phyloP scores from a whole-genome alignment of 2,329 filamentous ascomycete genomes.

The Colletotrichum sp. region DNA sequence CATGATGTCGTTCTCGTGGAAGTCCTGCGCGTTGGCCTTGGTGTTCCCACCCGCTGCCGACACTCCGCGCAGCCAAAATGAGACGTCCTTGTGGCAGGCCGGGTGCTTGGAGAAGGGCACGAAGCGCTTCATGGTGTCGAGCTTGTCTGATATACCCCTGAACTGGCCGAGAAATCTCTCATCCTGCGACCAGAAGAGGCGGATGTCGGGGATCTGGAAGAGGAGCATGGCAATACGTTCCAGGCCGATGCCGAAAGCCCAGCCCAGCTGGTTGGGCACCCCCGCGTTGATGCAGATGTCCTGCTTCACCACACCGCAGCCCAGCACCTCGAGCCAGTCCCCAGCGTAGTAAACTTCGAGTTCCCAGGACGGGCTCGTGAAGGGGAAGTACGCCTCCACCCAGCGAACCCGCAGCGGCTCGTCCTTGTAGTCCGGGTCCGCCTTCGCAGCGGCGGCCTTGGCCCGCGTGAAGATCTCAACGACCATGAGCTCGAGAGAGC shows the following conservation, averaged over 20 bases:
- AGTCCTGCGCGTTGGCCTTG: conserved; percentile 49
- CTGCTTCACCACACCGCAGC: conserved; percentile 90
- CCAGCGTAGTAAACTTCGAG: conserved; percentile 94
- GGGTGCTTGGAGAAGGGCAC: conserved; percentile 91
- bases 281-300: conserved; percentile 79
- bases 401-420: conserved; percentile 87
- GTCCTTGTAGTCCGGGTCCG: conserved; percentile 54
- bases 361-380: conserved; percentile 95
- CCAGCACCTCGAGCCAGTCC: conserved; percentile 94
- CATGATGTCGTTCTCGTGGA: conserved; percentile 98
- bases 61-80: conserved; percentile 79
- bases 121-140: conserved; percentile 65
- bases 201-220: conserved; percentile 94
- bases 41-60: conserved; percentile 53
- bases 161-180: conserved; percentile 89
- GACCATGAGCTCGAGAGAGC: conserved; percentile 87
- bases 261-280: conserved; percentile 78
- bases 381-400: conserved; percentile 98
- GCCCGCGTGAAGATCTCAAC: conserved; percentile 87
- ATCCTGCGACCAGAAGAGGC: conserved; percentile 93
- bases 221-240: conserved; percentile 97
- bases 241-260: conserved; percentile 94
- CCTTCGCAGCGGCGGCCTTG: conserved; percentile 64
- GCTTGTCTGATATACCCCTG: conserved; percentile 59
- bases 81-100: conserved; percentile 87